Evolutionary conservation across 1,139 yeast genomes (phyloP).

Genomic region (Debaryomyces sp.): DNA sequence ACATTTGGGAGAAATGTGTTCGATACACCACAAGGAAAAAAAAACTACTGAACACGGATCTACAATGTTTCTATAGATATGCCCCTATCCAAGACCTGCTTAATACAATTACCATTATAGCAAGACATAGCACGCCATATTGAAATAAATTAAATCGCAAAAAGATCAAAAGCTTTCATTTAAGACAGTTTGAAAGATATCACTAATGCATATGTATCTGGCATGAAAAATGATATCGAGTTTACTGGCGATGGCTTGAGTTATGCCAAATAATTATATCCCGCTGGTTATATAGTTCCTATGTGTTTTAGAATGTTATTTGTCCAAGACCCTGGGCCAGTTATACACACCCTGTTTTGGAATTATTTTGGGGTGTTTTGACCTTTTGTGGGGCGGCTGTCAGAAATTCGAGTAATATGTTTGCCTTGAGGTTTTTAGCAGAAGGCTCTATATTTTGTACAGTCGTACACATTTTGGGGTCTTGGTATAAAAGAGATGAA

Average conservation of each 20-base stretch:
- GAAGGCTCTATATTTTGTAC: constrained; percentile 31
- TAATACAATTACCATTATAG: too few species aligned
- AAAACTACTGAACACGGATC: too few species aligned
- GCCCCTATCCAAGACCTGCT: too few species aligned
- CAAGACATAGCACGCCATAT: too few species aligned
- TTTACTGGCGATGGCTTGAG: constrained; percentile 20
- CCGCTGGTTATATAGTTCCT: constrained; percentile 18
- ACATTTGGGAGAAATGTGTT: too few species aligned
- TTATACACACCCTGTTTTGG: constrained; percentile 17
- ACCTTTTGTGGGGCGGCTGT: constrained; percentile 22
- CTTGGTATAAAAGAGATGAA: constrained; percentile 45
- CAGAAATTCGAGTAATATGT: constrained; percentile 19
- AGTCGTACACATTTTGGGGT: constrained; percentile 23
- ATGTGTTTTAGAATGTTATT: constrained; percentile 12
- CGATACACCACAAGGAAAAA: too few species aligned
- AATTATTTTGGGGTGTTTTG: constrained; percentile 17
- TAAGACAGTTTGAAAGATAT: too few species aligned
- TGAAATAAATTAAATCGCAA: too few species aligned
- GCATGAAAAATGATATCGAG: constrained; percentile 21
- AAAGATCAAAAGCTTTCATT: too few species aligned
- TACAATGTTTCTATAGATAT: too few species aligned
- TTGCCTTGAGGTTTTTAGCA: constrained; percentile 31
- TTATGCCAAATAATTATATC: constrained; percentile 18
- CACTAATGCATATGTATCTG: constrained; percentile 25
- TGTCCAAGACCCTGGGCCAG: constrained; percentile 15